A percentile compares a stretch with the other conserved stretches of the same genome.
Conservation (phyloP, 2,329 filamentous ascomycete genomes). For the Penicillium sclerotigenum region DNA sequence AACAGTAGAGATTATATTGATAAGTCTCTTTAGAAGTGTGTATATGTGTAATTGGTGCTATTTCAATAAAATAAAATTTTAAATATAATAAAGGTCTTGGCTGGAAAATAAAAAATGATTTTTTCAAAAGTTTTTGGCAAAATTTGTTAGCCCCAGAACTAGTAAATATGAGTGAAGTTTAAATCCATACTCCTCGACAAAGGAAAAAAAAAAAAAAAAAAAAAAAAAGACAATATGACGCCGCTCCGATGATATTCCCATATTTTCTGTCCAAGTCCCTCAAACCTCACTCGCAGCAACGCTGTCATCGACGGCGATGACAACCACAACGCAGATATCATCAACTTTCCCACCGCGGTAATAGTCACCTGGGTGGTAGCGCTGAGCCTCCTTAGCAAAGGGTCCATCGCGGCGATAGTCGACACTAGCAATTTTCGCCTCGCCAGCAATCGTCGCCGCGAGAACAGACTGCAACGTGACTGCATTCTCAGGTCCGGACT, state of each 20-base stretch:
- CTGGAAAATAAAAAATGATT: too few relatives aligned
- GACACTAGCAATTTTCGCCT: slow-evolving; percentile 79
- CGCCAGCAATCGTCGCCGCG: slow-evolving; percentile 72
- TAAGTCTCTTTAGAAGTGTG: too few relatives aligned
- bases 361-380: slow-evolving; percentile 77
- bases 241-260: background rate
- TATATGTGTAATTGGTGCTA: too few relatives aligned
- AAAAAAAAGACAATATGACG: background rate
- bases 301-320: slow-evolving; percentile 66
- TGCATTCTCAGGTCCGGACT: slow-evolving; percentile 15
- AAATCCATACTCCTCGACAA: too few relatives aligned
- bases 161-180: too few relatives aligned
- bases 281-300: background rate
- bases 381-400: slow-evolving; percentile 91
- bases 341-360: slow-evolving; percentile 94
- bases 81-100: too few relatives aligned
- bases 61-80: too few relatives aligned
- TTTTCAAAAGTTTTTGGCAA: too few relatives aligned
- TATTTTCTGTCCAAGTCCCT: background rate
- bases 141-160: too few relatives aligned
- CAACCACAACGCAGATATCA: slow-evolving; percentile 85
- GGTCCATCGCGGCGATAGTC: slow-evolving; percentile 82
- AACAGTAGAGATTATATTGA: too few relatives aligned
- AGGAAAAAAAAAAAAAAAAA: too few relatives aligned
- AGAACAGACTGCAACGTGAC: slow-evolving; percentile 71